Conservation (phyloP, 345 rosid genomes). For the Lepidium aucheri region DNA sequence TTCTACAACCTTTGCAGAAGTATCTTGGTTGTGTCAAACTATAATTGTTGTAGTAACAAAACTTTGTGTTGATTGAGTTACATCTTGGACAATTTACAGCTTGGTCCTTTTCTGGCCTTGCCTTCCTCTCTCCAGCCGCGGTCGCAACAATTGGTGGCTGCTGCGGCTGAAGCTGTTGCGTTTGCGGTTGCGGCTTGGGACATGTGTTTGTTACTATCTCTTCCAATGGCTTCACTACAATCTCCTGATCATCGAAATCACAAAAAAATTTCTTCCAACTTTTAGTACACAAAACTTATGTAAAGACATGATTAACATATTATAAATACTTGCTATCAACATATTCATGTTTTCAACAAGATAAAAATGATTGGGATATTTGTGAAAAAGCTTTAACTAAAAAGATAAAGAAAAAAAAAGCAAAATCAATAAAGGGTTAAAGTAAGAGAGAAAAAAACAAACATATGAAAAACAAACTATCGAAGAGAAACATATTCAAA, state of each 20-base stretch:
- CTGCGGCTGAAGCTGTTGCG: constrained; percentile 14
- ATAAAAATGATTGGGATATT: constrained; percentile 3
- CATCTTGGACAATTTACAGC: constrained; percentile 94
- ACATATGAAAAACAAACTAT: background rate
- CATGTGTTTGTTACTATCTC: constrained; percentile 68
- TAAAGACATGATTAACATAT: constrained; percentile 1
- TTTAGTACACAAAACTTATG: background rate
- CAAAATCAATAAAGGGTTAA: constrained; percentile 30
- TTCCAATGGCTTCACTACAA: constrained; percentile 83
- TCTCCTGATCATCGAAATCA: constrained; percentile 42
- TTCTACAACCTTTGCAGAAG: constrained; percentile 93
- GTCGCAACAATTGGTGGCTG: constrained; percentile 18
- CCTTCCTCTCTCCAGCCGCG: constrained; percentile 34
- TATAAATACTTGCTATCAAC: background rate
- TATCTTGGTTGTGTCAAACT: constrained; percentile 96
- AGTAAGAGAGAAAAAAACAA: constrained; percentile 23
- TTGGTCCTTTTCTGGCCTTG: constrained; percentile 74
- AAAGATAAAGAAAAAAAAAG: constrained; percentile 6
- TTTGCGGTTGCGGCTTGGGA: constrained; percentile 25
- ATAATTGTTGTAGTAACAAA: constrained; percentile 98
- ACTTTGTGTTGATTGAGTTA: constrained; percentile 90
- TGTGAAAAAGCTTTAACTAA: constrained; percentile 5
- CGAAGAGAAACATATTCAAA: background rate
- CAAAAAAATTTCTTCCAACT: background rate
- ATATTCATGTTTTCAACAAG: constrained; percentile 5